Conservation (phyloP, 108 stramenopile species). For the Fragilaria crotonensis region DNA sequence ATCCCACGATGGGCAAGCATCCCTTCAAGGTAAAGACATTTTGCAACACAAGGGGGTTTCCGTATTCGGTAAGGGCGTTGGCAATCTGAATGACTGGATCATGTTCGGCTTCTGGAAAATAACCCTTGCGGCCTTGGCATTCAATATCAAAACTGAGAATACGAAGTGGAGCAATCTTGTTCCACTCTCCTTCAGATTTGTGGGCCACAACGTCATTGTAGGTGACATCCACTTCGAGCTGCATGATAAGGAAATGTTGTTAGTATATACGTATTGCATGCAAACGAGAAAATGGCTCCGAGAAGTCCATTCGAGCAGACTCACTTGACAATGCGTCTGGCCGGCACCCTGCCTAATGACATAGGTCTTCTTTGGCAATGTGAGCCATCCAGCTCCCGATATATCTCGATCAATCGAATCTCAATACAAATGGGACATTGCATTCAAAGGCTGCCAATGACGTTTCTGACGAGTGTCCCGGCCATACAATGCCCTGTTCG, state of each 20-base stretch:
- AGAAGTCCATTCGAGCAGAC: no score
- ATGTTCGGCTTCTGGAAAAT: conserved; percentile 95
- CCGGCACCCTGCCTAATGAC: conserved; percentile 48
- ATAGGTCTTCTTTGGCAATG: conserved; percentile 83
- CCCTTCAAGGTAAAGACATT: conserved; percentile 96
- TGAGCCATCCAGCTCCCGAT: conserved; percentile 93
- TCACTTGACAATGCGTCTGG: conserved; percentile 86
- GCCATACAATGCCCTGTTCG: conserved; percentile 85
- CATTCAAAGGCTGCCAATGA: conserved; percentile 74
- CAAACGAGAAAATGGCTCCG: not conserved
- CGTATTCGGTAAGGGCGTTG: conserved; percentile 89
- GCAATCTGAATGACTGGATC: conserved; percentile 99
- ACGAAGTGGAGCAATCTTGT: conserved; percentile 93
- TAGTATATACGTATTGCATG: conserved; percentile 2
- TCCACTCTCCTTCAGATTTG: conserved; percentile 92
- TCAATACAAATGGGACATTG: conserved; percentile 97
- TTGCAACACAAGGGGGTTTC: conserved; percentile 76
- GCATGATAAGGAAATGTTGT: not conserved
- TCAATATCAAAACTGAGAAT: conserved; percentile 97
- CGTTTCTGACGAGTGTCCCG: conserved; percentile 24
- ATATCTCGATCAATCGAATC: conserved; percentile 96
- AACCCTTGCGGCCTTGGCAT: conserved; percentile 95
- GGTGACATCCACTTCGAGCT: conserved; percentile 92
- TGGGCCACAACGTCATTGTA: conserved; percentile 88
- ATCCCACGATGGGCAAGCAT: conserved; percentile 97